Base-by-base conservation (phyloP, 1,139 yeast genomes). In the Hemisphaericaspora subhashii region DNA sequence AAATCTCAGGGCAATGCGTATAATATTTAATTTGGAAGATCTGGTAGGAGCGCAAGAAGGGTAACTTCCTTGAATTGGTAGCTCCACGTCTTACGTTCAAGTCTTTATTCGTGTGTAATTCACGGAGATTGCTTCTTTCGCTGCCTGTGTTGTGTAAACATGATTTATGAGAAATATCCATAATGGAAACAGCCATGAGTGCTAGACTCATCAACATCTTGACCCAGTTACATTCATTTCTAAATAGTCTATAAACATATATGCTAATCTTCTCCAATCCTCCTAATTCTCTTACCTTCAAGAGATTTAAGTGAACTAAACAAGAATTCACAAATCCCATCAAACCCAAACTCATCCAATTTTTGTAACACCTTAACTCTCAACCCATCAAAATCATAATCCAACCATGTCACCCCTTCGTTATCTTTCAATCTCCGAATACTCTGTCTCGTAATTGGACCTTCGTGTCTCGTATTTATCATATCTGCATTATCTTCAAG, bases 251-350 rank as follows among this genome's bases (percentile, higher is more conserved):
- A 20, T 20, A 20, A 6, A 8, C 8, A 20, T 20, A 20, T 20
- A 22, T 4, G 7, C 24, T 22, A 22, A 6, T 22, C 24, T 18
- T 17, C 25, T 31, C 16, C 13, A 14, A 24, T 17, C 23, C 28
- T n/a, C 13, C 46, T 38, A 16, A 38, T 13, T 45, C 62, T 47
- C 28, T 53, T 57, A 27, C 53, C 52, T 16, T 62, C 48, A 31
- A 77, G 54, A 38, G 77, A 68, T 47, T 69, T 70, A 39, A 79
- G 46, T 16, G 78, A 74, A 11, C 67, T 62, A 46, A 68, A 75
- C 22, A 79, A 46, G 31, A 79, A 62, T 33, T 68, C 70, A 2
- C 72, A 57, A 7, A 79, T 46, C 0, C 81, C 78, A 2, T 44
- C 47, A 43, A 68, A 77, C 1, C 77, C 75, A 30, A 55, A 37